A percentile compares a stretch with the other conserved stretches of the same genome.
phyloP scores from a whole-genome alignment of 176 grass and related monocot genomes.

The Typha latifolia region DNA sequence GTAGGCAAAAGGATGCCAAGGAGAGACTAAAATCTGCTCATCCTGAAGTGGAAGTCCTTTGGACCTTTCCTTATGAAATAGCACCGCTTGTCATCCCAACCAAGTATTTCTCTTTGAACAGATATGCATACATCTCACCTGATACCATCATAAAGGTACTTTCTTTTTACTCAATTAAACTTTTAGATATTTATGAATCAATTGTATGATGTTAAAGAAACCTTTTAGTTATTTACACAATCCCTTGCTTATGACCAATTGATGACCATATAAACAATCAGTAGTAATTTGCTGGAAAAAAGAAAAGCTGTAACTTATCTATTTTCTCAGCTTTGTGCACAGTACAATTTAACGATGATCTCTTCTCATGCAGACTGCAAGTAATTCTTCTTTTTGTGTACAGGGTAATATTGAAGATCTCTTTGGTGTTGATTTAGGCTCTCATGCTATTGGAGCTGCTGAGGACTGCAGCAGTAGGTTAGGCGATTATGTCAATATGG shows the following conservation, averaged over 20 bases:
- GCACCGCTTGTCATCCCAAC: slow-evolving; percentile 60
- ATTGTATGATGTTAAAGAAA: not conserved
- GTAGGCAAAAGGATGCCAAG: slow-evolving; percentile 59
- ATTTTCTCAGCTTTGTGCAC: too few species aligned
- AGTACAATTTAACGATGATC: not conserved
- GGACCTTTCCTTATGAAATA: slow-evolving; percentile 37
- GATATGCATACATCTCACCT: slow-evolving; percentile 55
- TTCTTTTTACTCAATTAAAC: slow-evolving; percentile 9
- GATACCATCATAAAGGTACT: slow-evolving; percentile 64
- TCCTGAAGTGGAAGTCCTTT: slow-evolving; percentile 48
- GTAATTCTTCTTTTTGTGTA: not conserved
- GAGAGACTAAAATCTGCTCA: slow-evolving; percentile 55
- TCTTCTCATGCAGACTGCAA: slow-evolving; percentile 1
- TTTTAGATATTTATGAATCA: slow-evolving; percentile 2
- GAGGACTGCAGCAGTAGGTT: slow-evolving; percentile 63
- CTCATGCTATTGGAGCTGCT: slow-evolving; percentile 35
- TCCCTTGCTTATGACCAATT: too few species aligned
- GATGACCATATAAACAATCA: too few species aligned
- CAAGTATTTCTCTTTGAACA: slow-evolving; percentile 34
- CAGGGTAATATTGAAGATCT: slow-evolving; percentile 83
- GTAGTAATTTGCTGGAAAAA: too few species aligned
- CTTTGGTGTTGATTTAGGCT: slow-evolving; percentile 43
- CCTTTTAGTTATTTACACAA: too few species aligned
- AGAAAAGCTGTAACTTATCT: too few species aligned
- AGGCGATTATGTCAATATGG: slow-evolving; percentile 54